phyloP scores from a whole-genome alignment of 179 eudicot species.

The Corrigiola litoralis region DNA sequence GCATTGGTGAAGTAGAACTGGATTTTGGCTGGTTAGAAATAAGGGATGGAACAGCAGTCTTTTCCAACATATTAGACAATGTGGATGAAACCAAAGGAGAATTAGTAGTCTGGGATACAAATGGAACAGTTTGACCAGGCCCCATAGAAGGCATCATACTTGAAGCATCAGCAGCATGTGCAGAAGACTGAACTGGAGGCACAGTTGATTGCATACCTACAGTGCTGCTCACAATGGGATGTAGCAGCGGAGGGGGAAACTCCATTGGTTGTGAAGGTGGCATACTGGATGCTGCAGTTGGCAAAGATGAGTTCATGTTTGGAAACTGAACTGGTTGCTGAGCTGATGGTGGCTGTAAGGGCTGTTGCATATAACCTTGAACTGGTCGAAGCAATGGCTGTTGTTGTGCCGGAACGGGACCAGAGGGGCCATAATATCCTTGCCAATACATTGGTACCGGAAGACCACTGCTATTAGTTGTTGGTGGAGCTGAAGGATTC shows the following conservation, averaged over 20 bases:
- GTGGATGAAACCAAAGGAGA: conserved; percentile 28
- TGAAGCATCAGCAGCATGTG: conserved; percentile 21
- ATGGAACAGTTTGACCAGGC: conserved; percentile 27
- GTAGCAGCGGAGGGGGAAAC: conserved; percentile 33
- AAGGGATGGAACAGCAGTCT: conserved; percentile 24
- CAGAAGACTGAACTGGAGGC: conserved; percentile 32
- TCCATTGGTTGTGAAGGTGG: conserved; percentile 27
- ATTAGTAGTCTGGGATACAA: conserved; percentile 27
- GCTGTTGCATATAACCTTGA: conserved; percentile 35
- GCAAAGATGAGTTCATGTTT: conserved; percentile 29
- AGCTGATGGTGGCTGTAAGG: conserved; percentile 25
- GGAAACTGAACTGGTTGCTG: conserved; percentile 32
- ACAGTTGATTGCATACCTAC: conserved; percentile 24
- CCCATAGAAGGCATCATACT: conserved; percentile 28
- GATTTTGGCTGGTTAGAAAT: conserved; percentile 29
- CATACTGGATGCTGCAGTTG: conserved; percentile 24
- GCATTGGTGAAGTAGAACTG: conserved; percentile 25
- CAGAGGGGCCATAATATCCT: conserved; percentile 37
- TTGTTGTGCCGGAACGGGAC: conserved; percentile 32
- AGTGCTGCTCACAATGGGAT: conserved; percentile 30
- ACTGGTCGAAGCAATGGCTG: conserved; percentile 33
- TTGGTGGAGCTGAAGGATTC: conserved; percentile 39
- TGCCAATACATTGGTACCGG: conserved; percentile 42
- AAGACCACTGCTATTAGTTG: conserved; percentile 34
- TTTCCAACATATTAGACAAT: conserved; percentile 30